Percentiles rank a stretch among this genome's conserved stretches.
Evolutionary conservation across 495 filamentous ascomycete genomes (phyloP).

Genomic region (Echria macrotheca): DNA sequence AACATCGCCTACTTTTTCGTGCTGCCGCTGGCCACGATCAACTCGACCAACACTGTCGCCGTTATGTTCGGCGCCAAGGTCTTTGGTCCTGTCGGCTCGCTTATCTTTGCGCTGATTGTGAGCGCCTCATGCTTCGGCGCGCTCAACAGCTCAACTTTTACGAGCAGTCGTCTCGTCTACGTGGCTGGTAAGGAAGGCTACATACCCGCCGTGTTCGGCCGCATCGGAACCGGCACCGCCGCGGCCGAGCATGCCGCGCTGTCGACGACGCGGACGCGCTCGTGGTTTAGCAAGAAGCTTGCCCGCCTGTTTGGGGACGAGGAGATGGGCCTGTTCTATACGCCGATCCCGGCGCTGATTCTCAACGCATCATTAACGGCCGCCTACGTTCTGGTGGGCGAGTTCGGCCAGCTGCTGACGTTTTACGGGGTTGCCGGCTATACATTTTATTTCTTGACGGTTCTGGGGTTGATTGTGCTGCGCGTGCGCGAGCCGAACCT

Average conservation of each 20-base stretch:
- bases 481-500: slow-evolving; percentile 82
- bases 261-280: slow-evolving; percentile 49
- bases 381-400: slow-evolving; percentile 75
- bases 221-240: slow-evolving; percentile 60
- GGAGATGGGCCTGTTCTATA: slow-evolving; percentile 65
- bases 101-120: slow-evolving; percentile 85
- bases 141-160: slow-evolving; percentile 92
- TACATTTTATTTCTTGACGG: slow-evolving; percentile 93
- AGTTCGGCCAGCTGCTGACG: slow-evolving; percentile 85
- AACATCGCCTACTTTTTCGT: slow-evolving; percentile 94
- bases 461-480: slow-evolving; percentile 86
- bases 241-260: slow-evolving; percentile 31
- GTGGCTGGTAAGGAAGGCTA: slow-evolving; percentile 94
- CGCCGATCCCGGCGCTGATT: slow-evolving; percentile 82
- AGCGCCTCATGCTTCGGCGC: slow-evolving; percentile 85
- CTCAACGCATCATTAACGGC: slow-evolving; percentile 70
- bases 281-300: slow-evolving; percentile 53
- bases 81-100: slow-evolving; percentile 74
- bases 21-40: slow-evolving; percentile 73
- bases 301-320: slow-evolving; percentile 56
- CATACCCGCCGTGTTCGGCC: slow-evolving; percentile 76
- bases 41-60: slow-evolving; percentile 83
- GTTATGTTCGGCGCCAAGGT: slow-evolving; percentile 89
- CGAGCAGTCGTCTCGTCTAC: slow-evolving; percentile 85
- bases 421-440: slow-evolving; percentile 98